Percentiles rank a stretch among this genome's conserved stretches.
These are phyloP conservation scores for Trametes gibbosa DNA, from an alignment of 768 basidiomycete genomes.

Conservation along the genomic window DNA sequence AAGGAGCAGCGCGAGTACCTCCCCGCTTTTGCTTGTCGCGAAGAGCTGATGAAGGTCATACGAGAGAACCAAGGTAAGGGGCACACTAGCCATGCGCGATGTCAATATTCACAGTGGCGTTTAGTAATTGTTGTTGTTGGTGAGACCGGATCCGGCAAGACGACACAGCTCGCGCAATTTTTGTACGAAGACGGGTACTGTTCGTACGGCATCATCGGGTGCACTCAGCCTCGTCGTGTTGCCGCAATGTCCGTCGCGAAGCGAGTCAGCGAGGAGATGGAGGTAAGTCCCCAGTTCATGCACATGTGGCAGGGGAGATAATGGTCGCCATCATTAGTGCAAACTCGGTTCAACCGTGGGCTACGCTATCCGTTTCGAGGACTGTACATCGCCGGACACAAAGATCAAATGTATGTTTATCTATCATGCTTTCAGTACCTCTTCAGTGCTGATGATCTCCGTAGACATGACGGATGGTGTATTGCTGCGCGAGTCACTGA, in stretches of 20 bases:
- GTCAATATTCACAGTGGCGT: background rate
- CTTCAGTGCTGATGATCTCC: background rate
- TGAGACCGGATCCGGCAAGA: constrained; percentile 99
- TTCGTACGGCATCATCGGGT: constrained; percentile 84
- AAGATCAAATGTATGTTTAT: constrained; percentile 87
- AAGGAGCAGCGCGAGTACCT: constrained; percentile 96
- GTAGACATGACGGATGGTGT: constrained; percentile 99
- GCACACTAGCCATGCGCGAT: background rate
- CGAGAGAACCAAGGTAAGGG: constrained; percentile 89
- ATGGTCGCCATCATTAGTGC: constrained; percentile 46
- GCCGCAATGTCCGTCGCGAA: constrained; percentile 99
- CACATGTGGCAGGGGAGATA: too few relatives aligned
- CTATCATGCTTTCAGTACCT: background rate
- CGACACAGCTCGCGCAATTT: constrained; percentile 94
- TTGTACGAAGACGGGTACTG: constrained; percentile 98
- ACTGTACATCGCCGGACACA: constrained; percentile 91
- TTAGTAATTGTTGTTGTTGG: constrained; percentile 92
- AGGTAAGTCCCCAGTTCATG: constrained; percentile 48
- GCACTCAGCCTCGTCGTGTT: constrained; percentile 97
- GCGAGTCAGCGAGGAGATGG: constrained; percentile 99
- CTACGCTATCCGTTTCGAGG: constrained; percentile 98
- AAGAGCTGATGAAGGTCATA: constrained; percentile 83
- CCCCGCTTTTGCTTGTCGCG: constrained; percentile 95
- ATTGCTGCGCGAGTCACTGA: constrained; percentile 93
- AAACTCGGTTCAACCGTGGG: constrained; percentile 90